These are phyloP conservation scores for Ganoderma lingzhi DNA, from an alignment of 1,284 basidiomycete species.

Conservation along the genomic window DNA sequence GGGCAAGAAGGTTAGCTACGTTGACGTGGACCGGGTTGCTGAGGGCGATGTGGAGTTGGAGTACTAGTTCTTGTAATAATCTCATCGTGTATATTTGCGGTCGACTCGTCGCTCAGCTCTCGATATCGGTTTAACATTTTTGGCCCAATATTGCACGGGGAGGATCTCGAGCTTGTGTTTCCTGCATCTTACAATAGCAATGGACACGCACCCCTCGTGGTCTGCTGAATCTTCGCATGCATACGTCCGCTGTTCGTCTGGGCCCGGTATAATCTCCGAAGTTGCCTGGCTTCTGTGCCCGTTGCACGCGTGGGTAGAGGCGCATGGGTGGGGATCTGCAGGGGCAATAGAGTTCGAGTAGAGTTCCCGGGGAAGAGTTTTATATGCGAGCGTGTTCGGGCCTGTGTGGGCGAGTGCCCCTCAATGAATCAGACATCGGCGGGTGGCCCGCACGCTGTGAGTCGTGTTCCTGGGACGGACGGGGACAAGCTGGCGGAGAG, in stretches of 20 bases:
- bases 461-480: constrained; percentile 12
- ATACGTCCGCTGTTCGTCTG: constrained; percentile 3
- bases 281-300: constrained; percentile 13
- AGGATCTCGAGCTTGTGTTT: background rate
- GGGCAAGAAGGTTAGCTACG: constrained; percentile 84
- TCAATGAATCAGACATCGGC: constrained; percentile 22
- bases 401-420: constrained; percentile 15
- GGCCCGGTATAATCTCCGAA: constrained; percentile 27
- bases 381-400: constrained; percentile 20
- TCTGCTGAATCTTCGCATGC: constrained; percentile 2
- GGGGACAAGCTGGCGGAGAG: constrained; percentile 1
- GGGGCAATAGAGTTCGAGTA: constrained; percentile 19
- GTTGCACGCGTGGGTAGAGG: constrained; percentile 18
- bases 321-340: constrained; percentile 24
- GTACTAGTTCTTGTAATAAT: constrained; percentile 58
- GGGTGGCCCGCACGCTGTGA: constrained; percentile 8
- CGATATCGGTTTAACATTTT: background rate
- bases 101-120: background rate
- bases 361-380: constrained; percentile 11
- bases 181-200: constrained; percentile 8
- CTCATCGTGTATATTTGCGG: constrained; percentile 30
- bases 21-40: constrained; percentile 88
- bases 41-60: constrained; percentile 86
- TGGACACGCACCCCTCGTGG: constrained; percentile 24
- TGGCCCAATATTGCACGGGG: background rate